Evolutionary conservation across 176 grass and related monocot species (phyloP).

Genomic region (Carex parvula): DNA sequence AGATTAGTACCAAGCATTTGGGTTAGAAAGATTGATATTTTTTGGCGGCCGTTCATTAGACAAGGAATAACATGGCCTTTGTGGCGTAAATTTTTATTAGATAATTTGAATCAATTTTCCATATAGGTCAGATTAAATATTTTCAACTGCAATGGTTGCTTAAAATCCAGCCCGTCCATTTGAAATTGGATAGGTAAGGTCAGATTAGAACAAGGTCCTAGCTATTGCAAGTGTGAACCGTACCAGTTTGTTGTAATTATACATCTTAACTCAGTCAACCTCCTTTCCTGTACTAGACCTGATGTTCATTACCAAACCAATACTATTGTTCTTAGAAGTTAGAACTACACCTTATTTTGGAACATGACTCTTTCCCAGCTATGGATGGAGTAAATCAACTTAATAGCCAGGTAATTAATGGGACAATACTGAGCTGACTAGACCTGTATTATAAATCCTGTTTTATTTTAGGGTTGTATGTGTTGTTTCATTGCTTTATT

Average conservation of each 20-base stretch:
- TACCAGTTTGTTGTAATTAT: background rate
- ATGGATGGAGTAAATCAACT: background rate
- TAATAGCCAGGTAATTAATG: background rate
- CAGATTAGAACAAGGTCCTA: background rate
- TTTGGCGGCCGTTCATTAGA: background rate
- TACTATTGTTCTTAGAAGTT: background rate
- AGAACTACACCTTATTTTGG: background rate
- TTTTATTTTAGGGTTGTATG: background rate
- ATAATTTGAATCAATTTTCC: background rate
- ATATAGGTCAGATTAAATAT: background rate
- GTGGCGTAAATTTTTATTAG: background rate
- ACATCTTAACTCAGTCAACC: background rate
- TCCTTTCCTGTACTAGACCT: conserved; percentile 3
- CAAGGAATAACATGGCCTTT: background rate
- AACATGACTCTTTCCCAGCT: background rate
- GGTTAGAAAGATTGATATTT: background rate
- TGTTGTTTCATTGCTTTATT: background rate
- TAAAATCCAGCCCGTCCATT: background rate
- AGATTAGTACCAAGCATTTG: background rate
- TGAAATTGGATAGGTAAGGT: background rate
- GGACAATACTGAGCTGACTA: background rate
- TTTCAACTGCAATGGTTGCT: background rate
- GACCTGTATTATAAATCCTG: background rate
- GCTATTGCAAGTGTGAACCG: background rate
- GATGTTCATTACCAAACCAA: background rate